phyloP scores from a whole-genome alignment of 106 monocot genomes.

The Ottelia alismoides region DNA sequence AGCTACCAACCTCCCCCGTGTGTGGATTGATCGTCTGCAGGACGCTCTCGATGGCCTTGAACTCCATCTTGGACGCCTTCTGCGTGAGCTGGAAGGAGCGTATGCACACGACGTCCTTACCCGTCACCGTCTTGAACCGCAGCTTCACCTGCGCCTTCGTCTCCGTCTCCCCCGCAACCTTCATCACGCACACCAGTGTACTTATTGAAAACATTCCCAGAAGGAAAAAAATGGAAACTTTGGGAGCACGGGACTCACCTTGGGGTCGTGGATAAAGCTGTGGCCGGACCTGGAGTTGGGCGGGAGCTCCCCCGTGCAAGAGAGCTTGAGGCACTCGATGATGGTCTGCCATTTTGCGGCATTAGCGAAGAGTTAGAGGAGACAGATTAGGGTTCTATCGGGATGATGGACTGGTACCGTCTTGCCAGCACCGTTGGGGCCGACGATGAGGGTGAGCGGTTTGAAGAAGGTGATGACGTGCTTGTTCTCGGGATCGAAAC shows the following conservation, averaged over 20 bases:
- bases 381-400: too few species aligned
- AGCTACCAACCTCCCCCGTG: constrained; percentile 74
- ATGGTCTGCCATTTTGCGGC: constrained; percentile 64
- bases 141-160: constrained; percentile 98
- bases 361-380: too few species aligned
- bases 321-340: constrained; percentile 92
- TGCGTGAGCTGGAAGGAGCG: constrained; percentile 97
- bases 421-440: constrained; percentile 97
- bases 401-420: too few species aligned
- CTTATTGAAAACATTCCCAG: too few species aligned
- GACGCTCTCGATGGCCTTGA: constrained; percentile 98
- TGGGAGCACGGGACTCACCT: too few species aligned
- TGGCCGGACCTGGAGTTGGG: constrained; percentile 97
- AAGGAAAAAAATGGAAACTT: too few species aligned
- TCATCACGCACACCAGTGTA: too few species aligned
- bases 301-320: constrained; percentile 90
- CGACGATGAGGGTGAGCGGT: constrained; percentile 98
- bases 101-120: constrained; percentile 97
- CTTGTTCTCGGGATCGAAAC: constrained; percentile 99
- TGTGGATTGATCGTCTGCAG: constrained; percentile 97
- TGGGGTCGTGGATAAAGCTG: constrained; percentile 97
- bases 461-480: constrained; percentile 95
- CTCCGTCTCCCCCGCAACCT: constrained; percentile 98
- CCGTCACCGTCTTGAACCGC: constrained; percentile 92
- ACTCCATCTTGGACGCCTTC: constrained; percentile 99